phyloP scores from a whole-genome alignment of 2,329 filamentous ascomycete species.

The Colletotrichum sp. region DNA sequence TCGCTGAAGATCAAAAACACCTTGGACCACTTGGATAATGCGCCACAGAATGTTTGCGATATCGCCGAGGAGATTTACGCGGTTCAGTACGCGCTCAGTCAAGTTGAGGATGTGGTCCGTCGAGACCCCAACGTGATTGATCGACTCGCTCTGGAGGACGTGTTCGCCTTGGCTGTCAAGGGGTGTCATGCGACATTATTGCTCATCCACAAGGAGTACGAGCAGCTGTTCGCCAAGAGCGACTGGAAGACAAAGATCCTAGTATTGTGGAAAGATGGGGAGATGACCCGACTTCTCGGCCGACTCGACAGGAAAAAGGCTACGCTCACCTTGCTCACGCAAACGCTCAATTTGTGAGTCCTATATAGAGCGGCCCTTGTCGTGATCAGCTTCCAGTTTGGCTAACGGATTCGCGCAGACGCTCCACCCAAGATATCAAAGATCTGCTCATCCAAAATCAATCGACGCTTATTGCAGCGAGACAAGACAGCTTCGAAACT shows the following conservation, averaged over 20 bases:
- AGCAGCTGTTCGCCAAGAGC: background rate
- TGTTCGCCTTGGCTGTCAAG: slow-evolving; percentile 12
- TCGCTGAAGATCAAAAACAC: slow-evolving; percentile 15
- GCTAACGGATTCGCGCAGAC: background rate
- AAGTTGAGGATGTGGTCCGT: slow-evolving; percentile 12
- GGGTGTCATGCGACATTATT: slow-evolving; percentile 16
- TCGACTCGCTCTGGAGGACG: slow-evolving; percentile 7
- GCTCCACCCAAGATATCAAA: slow-evolving; percentile 18
- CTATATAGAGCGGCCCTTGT: background rate
- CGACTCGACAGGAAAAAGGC: slow-evolving; percentile 16
- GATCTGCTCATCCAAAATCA: background rate
- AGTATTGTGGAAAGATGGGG: slow-evolving; percentile 14
- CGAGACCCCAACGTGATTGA: slow-evolving; percentile 7
- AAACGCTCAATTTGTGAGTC: slow-evolving; percentile 11
- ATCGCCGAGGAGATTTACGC: slow-evolving; percentile 16
- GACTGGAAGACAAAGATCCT: slow-evolving; percentile 7
- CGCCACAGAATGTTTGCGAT: slow-evolving; percentile 7
- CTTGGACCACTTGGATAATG: slow-evolving; percentile 3
- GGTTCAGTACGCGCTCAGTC: slow-evolving; percentile 8
- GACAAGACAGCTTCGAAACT: background rate
- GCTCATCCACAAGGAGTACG: slow-evolving; percentile 11
- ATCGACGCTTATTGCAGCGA: background rate
- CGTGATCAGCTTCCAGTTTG: accelerated
- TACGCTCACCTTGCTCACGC: slow-evolving; percentile 10
- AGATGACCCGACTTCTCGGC: slow-evolving; percentile 5